These are phyloP conservation scores for Eimeria sp. DNA, from an alignment of 169 alveolate genomes.

Conservation along the genomic window DNA sequence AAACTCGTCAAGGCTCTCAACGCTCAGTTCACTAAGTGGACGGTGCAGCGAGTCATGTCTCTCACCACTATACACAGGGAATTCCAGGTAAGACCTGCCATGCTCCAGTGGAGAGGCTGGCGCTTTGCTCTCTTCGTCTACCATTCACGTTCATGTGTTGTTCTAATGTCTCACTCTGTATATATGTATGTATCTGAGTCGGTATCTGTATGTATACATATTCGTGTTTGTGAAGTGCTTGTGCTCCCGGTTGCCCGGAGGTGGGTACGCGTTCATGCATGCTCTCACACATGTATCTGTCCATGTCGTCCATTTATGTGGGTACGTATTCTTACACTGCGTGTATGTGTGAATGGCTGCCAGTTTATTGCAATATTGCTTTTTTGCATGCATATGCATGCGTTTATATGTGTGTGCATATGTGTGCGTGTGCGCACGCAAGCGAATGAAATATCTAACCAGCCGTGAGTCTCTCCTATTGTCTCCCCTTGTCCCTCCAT, in stretches of 20 bases:
- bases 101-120: neutral
- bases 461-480: neutral
- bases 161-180: neutral
- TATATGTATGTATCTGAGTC: neutral
- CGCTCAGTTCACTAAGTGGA: slow-evolving; percentile 66
- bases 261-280: neutral
- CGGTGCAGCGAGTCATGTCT: slow-evolving; percentile 75
- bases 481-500: neutral
- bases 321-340: too few species aligned
- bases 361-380: neutral
- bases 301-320: neutral
- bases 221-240: neutral
- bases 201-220: neutral
- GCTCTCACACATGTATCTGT: neutral
- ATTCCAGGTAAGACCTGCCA: slow-evolving; percentile 63
- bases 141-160: neutral
- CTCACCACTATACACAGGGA: slow-evolving; percentile 82
- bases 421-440: neutral
- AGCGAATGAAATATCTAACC: too few species aligned
- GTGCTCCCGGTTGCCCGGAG: neutral
- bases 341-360: neutral
- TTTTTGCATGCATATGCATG: neutral
- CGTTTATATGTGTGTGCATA: neutral
- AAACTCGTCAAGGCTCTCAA: slow-evolving; percentile 68
- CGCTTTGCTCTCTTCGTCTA: too few species aligned